Base-by-base conservation (phyloP, 1,139 yeast genomes). In the Taphrina communis region DNA sequence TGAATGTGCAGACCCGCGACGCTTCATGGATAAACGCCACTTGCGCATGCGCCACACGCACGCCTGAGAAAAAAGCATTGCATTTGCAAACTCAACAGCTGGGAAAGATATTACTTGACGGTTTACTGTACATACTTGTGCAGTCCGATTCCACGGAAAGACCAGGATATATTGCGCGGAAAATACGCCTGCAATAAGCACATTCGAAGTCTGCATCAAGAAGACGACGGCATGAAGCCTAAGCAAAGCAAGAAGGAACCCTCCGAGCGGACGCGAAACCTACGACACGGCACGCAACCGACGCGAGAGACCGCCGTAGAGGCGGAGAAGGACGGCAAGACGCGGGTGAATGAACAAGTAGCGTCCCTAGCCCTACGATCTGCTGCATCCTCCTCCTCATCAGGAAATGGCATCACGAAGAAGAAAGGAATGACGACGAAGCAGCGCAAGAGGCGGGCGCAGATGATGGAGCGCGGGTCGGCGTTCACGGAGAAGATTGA, bases 211-310 rank as follows among this genome's bases (percentile, higher is more conserved):
- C 17, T 17, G 31, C 31, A 25, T 4, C 31, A 25, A 25, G 31
- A 25, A 25, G 31, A 25, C 6, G 42, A 39, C 42, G 25, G 42
- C 31, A 58, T 58, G 62, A 63, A 55, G 48, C 61, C 44, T 11
- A 63, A 55, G 50, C 61, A 36, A 35, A 55, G 21, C 51, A 42
- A 31, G 41, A 53, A 46, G 36, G 67, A 53, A 21, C 67, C 67
- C 1, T 63, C 67, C 6, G 67, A 63, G 38, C 53, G 67, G 39
- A 63, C 67, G 36, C 67, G 67, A 12, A 63, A 63, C n/a, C 61
- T 63, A 7, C 42, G 67, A 42, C 53, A 63, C 53, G 67, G 67
- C 4, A 14, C 50, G 25, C 9, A 19, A 35, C 56, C 67, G 14
- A 25, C 56, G 19, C 19, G 14, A 50, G 59, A 51, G 41, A 25